Conservation (phyloP, 1,284 basidiomycete species). For the Ceratobasidium sp. region DNA sequence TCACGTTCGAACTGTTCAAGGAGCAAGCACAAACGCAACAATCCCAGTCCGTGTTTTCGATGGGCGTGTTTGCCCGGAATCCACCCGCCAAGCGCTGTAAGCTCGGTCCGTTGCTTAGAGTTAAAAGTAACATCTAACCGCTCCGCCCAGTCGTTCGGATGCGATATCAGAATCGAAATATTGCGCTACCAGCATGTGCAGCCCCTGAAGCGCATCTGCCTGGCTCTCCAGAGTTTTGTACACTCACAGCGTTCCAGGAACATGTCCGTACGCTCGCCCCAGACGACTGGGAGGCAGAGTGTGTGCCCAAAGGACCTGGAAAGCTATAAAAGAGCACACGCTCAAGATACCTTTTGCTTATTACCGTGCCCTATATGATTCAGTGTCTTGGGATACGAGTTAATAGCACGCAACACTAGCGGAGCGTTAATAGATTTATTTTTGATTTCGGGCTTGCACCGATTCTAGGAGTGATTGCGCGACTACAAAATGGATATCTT, state of each 20-base stretch:
- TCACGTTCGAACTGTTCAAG: conserved; percentile 77
- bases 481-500: conserved; percentile 75
- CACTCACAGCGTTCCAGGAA: conserved; percentile 68
- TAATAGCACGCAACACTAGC: conserved; percentile 1
- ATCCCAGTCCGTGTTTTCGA: conserved; percentile 5
- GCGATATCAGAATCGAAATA: conserved; percentile 75
- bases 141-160: conserved; percentile 66
- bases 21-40: conserved; percentile 40
- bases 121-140: neutral
- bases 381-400: too few relatives aligned
- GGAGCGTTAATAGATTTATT: conserved; percentile 42
- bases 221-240: conserved; percentile 79
- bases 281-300: conserved; percentile 68
- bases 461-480: conserved; percentile 68
- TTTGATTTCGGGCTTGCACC: conserved; percentile 25
- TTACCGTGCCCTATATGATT: neutral
- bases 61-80: conserved; percentile 31
- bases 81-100: conserved; percentile 14
- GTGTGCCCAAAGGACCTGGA: conserved; percentile 45
- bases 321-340: neutral
- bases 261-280: conserved; percentile 70
- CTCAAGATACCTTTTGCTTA: neutral
- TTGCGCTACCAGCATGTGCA: conserved; percentile 72
- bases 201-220: conserved; percentile 71
- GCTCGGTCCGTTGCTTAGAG: neutral